Evolutionary conservation across 108 stramenopile species (phyloP).

Genomic region (Pseudonitzschia multistriata): DNA sequence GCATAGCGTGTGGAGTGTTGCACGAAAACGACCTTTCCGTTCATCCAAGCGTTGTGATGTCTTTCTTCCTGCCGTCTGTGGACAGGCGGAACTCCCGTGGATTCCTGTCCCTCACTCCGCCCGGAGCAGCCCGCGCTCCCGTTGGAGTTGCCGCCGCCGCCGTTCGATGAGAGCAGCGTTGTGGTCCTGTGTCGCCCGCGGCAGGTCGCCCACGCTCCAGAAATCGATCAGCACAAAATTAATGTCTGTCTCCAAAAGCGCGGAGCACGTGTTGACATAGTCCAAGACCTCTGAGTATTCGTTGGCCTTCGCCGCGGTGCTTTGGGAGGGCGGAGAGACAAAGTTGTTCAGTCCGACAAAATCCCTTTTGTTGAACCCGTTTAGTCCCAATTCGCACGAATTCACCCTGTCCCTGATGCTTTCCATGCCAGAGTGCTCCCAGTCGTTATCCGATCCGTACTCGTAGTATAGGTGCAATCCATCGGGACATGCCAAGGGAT

Average conservation of each 20-base stretch:
- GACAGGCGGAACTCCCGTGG: not conserved
- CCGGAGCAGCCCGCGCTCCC: not conserved
- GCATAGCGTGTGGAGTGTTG: too few species aligned
- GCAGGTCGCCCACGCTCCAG: slow-evolving; percentile 57
- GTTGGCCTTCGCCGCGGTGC: slow-evolving; percentile 38
- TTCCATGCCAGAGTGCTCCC: slow-evolving; percentile 36
- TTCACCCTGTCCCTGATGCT: slow-evolving; percentile 39
- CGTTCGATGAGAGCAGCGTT: slow-evolving; percentile 26
- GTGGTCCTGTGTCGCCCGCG: slow-evolving; percentile 45
- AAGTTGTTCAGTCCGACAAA: slow-evolving; percentile 65
- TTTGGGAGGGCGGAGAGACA: slow-evolving; percentile 37
- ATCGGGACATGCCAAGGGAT: slow-evolving; percentile 42
- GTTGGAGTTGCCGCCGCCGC: not conserved
- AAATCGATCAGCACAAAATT: slow-evolving; percentile 61
- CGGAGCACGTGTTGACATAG: slow-evolving; percentile 40
- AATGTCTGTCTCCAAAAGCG: slow-evolving; percentile 22
- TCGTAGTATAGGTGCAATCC: slow-evolving; percentile 46
- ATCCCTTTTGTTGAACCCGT: slow-evolving; percentile 16
- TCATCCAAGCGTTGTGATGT: too few species aligned
- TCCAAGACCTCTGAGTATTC: slow-evolving; percentile 22
- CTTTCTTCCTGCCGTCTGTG: too few species aligned
- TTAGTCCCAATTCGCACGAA: slow-evolving; percentile 50
- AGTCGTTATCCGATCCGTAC: slow-evolving; percentile 68
- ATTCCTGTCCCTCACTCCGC: not conserved
- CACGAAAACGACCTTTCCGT: too few species aligned